A percentile compares a stretch with the other conserved stretches of the same genome.
phyloP scores from a whole-genome alignment of 2,329 filamentous ascomycete genomes.

The Sodiomyces alkalinus region DNA sequence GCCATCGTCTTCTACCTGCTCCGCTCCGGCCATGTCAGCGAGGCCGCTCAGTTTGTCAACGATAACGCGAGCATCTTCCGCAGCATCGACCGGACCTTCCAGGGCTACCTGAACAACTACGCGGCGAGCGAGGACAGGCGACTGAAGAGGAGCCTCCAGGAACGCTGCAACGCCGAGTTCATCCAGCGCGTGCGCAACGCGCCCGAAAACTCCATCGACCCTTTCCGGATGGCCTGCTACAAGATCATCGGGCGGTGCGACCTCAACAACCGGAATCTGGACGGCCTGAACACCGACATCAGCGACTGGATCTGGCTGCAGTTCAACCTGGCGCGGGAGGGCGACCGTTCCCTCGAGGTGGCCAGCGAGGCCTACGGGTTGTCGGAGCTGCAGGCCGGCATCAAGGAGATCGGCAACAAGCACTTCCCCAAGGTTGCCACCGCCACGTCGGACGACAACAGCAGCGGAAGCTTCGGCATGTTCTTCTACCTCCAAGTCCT shows the following conservation, averaged over 20 bases:
- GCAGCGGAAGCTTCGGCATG: slow-evolving; percentile 67
- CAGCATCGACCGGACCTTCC: slow-evolving; percentile 80
- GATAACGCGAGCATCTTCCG: slow-evolving; percentile 68
- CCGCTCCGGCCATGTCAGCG: slow-evolving; percentile 66
- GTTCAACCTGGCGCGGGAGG: slow-evolving; percentile 53
- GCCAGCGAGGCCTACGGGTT: slow-evolving; percentile 52
- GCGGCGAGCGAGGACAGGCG: slow-evolving; percentile 61
- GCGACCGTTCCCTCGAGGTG: slow-evolving; percentile 46
- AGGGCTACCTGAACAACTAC: slow-evolving; percentile 75
- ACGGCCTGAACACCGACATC: slow-evolving; percentile 47
- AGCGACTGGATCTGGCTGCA: slow-evolving; percentile 62
- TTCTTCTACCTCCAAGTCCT: slow-evolving; percentile 89
- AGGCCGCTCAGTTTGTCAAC: slow-evolving; percentile 77
- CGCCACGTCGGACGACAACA: slow-evolving; percentile 60
- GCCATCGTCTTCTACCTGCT: slow-evolving; percentile 86
- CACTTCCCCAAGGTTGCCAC: slow-evolving; percentile 87
- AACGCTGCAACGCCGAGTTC: slow-evolving; percentile 82
- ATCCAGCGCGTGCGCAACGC: slow-evolving; percentile 71
- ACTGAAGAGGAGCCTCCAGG: slow-evolving; percentile 64
- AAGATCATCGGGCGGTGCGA: slow-evolving; percentile 83
- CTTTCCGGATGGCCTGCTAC: slow-evolving; percentile 93
- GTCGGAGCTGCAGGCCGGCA: slow-evolving; percentile 57
- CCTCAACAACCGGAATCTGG: slow-evolving; percentile 46
- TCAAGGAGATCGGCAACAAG: slow-evolving; percentile 77
- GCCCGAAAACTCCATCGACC: slow-evolving; percentile 76